phyloP scores from a whole-genome alignment of 2,329 filamentous ascomycete genomes.

The Trichoderma sp. region DNA sequence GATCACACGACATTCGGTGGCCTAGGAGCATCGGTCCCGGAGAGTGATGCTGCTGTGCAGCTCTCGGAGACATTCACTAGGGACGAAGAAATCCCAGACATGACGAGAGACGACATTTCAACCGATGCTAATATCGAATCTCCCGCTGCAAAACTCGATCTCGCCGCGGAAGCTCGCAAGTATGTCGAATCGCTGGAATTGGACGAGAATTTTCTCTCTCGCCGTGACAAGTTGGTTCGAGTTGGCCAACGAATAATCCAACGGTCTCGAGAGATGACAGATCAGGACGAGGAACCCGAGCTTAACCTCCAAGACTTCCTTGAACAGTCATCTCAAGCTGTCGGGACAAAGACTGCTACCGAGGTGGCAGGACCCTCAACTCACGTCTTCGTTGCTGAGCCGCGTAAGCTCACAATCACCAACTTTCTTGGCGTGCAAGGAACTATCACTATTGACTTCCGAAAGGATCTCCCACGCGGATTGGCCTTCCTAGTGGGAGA shows the following conservation, averaged over 20 bases:
- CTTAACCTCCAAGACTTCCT: constrained; percentile 24
- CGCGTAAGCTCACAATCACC: constrained; percentile 25
- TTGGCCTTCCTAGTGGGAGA: constrained; percentile 26
- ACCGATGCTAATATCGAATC: neutral
- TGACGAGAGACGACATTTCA: neutral
- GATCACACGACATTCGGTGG: neutral
- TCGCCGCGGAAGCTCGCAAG: constrained; percentile 20
- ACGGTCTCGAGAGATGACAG: neutral
- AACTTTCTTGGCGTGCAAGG: constrained; percentile 29
- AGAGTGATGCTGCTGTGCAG: constrained; percentile 25
- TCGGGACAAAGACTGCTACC: constrained; percentile 10
- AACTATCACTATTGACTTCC: constrained; percentile 24
- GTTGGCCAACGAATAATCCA: constrained; percentile 28
- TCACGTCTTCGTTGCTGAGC: constrained; percentile 26
- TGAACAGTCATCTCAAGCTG: constrained; percentile 4
- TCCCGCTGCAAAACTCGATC: constrained; percentile 5
- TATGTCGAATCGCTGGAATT: constrained; percentile 24
- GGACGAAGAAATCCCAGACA: neutral
- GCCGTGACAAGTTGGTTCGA: constrained; percentile 24
- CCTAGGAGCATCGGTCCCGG: constrained; percentile 25
- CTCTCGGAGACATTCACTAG: neutral
- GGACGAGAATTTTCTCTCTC: constrained; percentile 15
- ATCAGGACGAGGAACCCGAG: constrained; percentile 10
- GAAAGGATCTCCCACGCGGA: constrained; percentile 22
- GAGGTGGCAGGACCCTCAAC: constrained; percentile 11